Conservation (phyloP, 139 green algal species). For the Ettlia oleoabundans region DNA sequence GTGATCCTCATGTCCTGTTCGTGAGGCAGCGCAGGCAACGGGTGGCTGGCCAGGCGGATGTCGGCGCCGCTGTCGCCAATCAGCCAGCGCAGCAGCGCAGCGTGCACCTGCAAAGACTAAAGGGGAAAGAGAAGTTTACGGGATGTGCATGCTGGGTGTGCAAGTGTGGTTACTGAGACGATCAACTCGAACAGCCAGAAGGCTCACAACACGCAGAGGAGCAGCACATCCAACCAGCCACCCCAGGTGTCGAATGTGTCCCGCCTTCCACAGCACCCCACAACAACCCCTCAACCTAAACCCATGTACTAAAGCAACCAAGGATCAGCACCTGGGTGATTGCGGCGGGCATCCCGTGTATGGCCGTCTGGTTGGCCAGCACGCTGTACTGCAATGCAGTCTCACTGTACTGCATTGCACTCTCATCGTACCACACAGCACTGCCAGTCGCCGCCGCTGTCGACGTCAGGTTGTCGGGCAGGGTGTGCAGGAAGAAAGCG, state of each 20-base stretch:
- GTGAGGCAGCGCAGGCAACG: conserved; percentile 55
- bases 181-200: too few species aligned
- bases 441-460: background rate
- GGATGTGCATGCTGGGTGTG: too few species aligned
- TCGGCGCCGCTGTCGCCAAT: conserved; percentile 9
- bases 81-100: conserved; percentile 54
- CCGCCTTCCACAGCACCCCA: background rate
- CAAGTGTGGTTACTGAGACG: too few species aligned
- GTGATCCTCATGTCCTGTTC: conserved; percentile 41
- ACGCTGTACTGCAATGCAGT: conserved; percentile 29
- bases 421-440: too few species aligned
- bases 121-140: too few species aligned
- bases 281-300: too few species aligned
- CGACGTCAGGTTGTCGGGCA: conserved; percentile 29
- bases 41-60: conserved; percentile 47
- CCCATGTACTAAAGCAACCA: too few species aligned
- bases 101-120: conserved; percentile 39
- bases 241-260: too few species aligned
- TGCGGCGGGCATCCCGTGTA: conserved; percentile 63
- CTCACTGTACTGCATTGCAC: too few species aligned
- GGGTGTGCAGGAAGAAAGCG: conserved; percentile 56
- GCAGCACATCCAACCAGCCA: too few species aligned
- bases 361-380: conserved; percentile 53
- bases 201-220: too few species aligned
- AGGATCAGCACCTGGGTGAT: conserved; percentile 29